A percentile compares a stretch with the other conserved stretches of the same genome.
Evolutionary conservation across 2,329 filamentous ascomycete species (phyloP).

Genomic region (Alternaria hordeiaustralica): DNA sequence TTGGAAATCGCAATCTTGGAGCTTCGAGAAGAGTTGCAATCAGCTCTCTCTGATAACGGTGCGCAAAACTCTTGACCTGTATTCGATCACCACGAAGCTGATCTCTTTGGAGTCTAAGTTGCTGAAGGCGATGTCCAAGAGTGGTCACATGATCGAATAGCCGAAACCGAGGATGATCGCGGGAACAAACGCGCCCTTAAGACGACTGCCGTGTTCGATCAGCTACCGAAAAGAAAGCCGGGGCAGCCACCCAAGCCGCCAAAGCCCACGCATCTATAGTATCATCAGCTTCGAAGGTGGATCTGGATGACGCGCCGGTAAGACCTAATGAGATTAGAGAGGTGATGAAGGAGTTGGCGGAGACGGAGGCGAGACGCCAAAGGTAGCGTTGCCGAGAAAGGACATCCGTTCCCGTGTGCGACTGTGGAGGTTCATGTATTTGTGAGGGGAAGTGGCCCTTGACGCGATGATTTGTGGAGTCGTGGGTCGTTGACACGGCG

Average conservation of each 20-base stretch:
- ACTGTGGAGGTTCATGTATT: background rate
- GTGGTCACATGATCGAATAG: slow-evolving; percentile 5
- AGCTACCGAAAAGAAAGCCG: background rate
- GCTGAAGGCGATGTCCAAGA: background rate
- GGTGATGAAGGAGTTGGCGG: background rate
- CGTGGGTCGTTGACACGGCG: background rate
- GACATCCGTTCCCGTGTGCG: background rate
- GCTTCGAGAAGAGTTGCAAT: background rate
- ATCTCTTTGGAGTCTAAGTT: background rate
- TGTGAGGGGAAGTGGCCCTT: background rate
- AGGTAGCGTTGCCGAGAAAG: background rate
- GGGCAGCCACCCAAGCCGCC: background rate
- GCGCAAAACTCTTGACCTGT: background rate
- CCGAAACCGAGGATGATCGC: slow-evolving; percentile 7
- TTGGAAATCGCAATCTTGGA: background rate
- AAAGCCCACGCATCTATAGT: background rate
- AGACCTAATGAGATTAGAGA: background rate
- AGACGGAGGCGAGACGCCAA: background rate
- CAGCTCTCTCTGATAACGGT: background rate
- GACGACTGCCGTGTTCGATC: background rate
- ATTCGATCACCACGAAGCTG: background rate
- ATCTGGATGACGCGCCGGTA: background rate
- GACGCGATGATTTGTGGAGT: background rate
- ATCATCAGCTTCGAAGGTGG: background rate
- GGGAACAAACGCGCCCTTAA: background rate